Base-by-base conservation (phyloP, 345 rosid genomes). In the Aethionema arabicum region DNA sequence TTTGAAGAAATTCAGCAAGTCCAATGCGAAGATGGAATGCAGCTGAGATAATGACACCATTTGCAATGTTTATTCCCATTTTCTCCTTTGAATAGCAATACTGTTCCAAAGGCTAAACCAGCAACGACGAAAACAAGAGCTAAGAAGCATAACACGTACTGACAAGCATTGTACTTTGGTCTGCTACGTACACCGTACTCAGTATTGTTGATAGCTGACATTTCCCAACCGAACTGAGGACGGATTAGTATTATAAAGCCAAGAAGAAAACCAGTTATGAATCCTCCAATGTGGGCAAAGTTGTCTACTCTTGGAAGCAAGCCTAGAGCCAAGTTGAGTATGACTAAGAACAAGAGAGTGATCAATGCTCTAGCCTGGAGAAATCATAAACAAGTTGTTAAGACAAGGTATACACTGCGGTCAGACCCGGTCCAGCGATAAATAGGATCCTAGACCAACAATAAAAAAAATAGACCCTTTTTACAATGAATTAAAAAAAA, bases 281-380 rank as follows among this genome's bases (percentile, higher is more conserved):
- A 83, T 16, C 96, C 96, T 70, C 96, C 96, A 11, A 88, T 86
- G 63, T 84, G 97, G 3, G 97, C 96, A 61, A 86, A 90, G 85
- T 95, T 95, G 75, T 90, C 97, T 8, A 90, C 92, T 54, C 76
- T 85, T 70, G 99, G 99, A 72, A 95, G 96, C 61, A 90, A 70
- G 30, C 99, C 97, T 4, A 88, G 75, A 0, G 82, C 96, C 52
- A 86, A 78, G 77, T 86, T 77, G 36, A 88, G 54, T 69, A 70
- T 93, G 0, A 84, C 72, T 61, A 86, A 79, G 78, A 86, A 35
- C 65, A 82, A 48, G 12, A 88, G 83, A 3, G 90, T 82, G 57
- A 82, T 39, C 35, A 88, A 58, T 50, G 90, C 87, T 1, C 83
- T 76, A 42, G 80, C 69, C 96, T 88, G 56, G 33, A 56, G 66